Percentiles rank a stretch among this genome's conserved stretches.
Evolutionary conservation across 768 basidiomycete species (phyloP).

Genomic region (Boletus rubroflammeus): DNA sequence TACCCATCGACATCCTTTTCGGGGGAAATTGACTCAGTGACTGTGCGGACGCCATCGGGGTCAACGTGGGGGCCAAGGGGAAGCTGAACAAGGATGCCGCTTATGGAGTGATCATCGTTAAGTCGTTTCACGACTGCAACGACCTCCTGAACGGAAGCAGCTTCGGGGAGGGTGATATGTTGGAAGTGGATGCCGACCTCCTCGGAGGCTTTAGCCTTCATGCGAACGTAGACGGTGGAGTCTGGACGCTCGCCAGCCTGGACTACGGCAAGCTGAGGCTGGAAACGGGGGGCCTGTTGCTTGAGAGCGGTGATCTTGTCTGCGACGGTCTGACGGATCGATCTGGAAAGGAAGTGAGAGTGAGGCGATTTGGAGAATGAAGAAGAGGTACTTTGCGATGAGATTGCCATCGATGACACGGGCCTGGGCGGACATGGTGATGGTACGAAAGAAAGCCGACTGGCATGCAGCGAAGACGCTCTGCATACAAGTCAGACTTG

Average conservation of each 20-base stretch:
- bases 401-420: conserved; percentile 79
- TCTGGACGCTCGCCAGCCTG: conserved; percentile 93
- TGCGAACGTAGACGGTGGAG: conserved; percentile 89
- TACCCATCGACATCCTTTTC: conserved; percentile 98
- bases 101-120: conserved; percentile 77
- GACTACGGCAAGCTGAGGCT: conserved; percentile 85
- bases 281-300: conserved; percentile 77
- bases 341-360: conserved; percentile 43
- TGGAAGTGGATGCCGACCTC: conserved; percentile 89
- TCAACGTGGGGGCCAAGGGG: conserved; percentile 84
- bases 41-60: conserved; percentile 77
- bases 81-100: conserved; percentile 92
- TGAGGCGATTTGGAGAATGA: conserved; percentile 7
- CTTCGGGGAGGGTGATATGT: conserved; percentile 70
- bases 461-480: background rate
- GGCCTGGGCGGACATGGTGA: conserved; percentile 41
- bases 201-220: conserved; percentile 95
- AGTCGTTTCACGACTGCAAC: conserved; percentile 74
- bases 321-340: conserved; percentile 76
- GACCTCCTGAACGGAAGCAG: conserved; percentile 69
- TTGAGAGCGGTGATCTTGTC: conserved; percentile 62
- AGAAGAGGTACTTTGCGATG: conserved; percentile 68
- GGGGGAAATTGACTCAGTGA: conserved; percentile 93
- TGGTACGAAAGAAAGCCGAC: conserved; percentile 18
- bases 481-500: conserved; percentile 3